These are phyloP conservation scores for Aureobasidium sp. DNA, from an alignment of 2,329 filamentous ascomycete species.

Conservation along the genomic window DNA sequence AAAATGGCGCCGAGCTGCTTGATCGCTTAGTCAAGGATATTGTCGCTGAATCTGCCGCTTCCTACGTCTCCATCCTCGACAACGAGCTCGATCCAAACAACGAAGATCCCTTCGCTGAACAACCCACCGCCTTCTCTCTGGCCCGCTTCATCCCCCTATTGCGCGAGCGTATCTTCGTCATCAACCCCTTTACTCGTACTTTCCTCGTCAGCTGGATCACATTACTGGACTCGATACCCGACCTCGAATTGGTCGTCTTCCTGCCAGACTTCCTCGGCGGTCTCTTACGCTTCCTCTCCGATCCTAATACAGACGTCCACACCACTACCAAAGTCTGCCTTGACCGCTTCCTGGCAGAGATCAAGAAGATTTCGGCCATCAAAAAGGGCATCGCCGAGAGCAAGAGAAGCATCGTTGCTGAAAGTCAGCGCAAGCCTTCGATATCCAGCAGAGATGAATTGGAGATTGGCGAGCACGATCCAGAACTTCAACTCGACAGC, in stretches of 20 bases:
- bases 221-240: slow-evolving; percentile 89
- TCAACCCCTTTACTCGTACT: slow-evolving; percentile 89
- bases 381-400: slow-evolving; percentile 90
- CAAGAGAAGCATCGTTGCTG: slow-evolving; percentile 56
- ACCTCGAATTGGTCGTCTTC: slow-evolving; percentile 88
- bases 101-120: slow-evolving; percentile 25
- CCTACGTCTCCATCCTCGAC: slow-evolving; percentile 86
- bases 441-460: slow-evolving; percentile 48
- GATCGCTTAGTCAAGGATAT: slow-evolving; percentile 96
- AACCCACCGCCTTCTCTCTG: slow-evolving; percentile 76
- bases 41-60: slow-evolving; percentile 87
- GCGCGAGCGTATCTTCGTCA: slow-evolving; percentile 86
- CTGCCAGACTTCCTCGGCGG: slow-evolving; percentile 87
- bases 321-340: slow-evolving; percentile 82
- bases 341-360: slow-evolving; percentile 86
- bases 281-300: slow-evolving; percentile 83
- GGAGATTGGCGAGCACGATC: slow-evolving; percentile 52
- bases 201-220: slow-evolving; percentile 97
- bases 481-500: slow-evolving; percentile 21
- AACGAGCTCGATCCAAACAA: slow-evolving; percentile 46
- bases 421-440: slow-evolving; percentile 62
- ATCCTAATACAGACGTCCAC: slow-evolving; percentile 89
- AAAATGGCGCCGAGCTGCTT: slow-evolving; percentile 92
- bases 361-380: slow-evolving; percentile 86
- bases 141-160: slow-evolving; percentile 85